phyloP scores from a whole-genome alignment of 1,284 basidiomycete genomes.

The Hemileia vastatrix region DNA sequence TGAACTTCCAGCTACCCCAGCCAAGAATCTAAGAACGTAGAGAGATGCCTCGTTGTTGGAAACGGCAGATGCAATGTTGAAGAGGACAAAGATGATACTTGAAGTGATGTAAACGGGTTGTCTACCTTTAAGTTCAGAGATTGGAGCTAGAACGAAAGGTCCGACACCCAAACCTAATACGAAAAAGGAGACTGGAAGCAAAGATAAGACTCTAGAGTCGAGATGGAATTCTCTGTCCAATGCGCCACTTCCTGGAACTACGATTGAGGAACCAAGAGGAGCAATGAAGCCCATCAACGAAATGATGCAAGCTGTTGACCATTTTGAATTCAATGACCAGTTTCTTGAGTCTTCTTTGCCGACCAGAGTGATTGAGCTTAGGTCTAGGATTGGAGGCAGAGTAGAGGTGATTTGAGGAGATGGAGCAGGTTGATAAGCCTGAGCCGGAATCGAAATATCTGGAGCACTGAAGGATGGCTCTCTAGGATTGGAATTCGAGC shows the following conservation, averaged over 20 bases:
- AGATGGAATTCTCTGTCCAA: constrained; percentile 36
- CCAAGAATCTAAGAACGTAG: constrained; percentile 32
- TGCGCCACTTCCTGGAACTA: constrained; percentile 40
- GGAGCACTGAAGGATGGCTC: no score
- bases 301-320: constrained; percentile 37
- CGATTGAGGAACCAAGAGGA: constrained; percentile 42
- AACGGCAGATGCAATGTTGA: constrained; percentile 39
- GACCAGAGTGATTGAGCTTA: not conserved
- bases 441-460: no score
- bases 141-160: constrained; percentile 48
- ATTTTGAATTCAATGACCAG: constrained; percentile 36
- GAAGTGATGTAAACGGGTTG: constrained; percentile 45
- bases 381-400: not conserved
- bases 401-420: not conserved
- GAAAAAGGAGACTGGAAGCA: constrained; percentile 42
- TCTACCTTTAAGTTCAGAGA: constrained; percentile 48
- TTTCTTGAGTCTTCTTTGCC: no score
- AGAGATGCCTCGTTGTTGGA: constrained; percentile 40
- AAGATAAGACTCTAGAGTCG: constrained; percentile 39
- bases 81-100: constrained; percentile 38
- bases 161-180: constrained; percentile 45
- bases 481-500: no score
- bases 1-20: constrained; percentile 32
- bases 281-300: constrained; percentile 44
- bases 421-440: no score